These are phyloP conservation scores for Vigna trinervia DNA, from an alignment of 306 rosid genomes.

Conservation along the genomic window DNA sequence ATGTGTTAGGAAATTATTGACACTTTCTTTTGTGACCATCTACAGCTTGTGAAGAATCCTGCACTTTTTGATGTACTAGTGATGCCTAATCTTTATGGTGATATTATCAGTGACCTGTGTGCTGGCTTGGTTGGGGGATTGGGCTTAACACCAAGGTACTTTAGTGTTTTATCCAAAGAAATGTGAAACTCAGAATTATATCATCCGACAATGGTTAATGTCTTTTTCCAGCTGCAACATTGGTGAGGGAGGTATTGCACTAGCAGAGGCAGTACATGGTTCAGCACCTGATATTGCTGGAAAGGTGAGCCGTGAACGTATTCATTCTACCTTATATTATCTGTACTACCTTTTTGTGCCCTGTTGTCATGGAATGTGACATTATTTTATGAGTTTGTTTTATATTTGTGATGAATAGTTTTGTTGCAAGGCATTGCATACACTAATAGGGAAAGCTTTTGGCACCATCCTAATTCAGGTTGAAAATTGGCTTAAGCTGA, in stretches of 20 bases:
- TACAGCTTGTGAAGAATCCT: slow-evolving; percentile 99
- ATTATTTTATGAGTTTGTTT: neutral
- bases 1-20: slow-evolving; percentile 25
- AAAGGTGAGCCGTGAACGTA: slow-evolving; percentile 64
- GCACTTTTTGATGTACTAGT: slow-evolving; percentile 93
- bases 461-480: slow-evolving; percentile 2
- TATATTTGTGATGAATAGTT: neutral
- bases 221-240: slow-evolving; percentile 77
- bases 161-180: neutral
- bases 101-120: slow-evolving; percentile 97
- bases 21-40: slow-evolving; percentile 33
- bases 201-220: slow-evolving; percentile 45
- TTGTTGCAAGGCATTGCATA: slow-evolving; percentile 5
- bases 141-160: slow-evolving; percentile 96
- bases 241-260: slow-evolving; percentile 99
- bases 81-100: slow-evolving; percentile 99
- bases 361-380: slow-evolving; percentile 13
- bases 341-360: slow-evolving; percentile 6
- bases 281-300: slow-evolving; percentile 99
- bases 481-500: slow-evolving; percentile 1
- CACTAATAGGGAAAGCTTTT: slow-evolving; percentile 6
- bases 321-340: slow-evolving; percentile 16
- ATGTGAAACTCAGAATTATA: slow-evolving; percentile 12
- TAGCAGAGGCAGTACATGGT: slow-evolving; percentile 99
- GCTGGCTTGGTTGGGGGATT: slow-evolving; percentile 99